phyloP scores from a whole-genome alignment of 371 early-diverging fungal species.

The Coemansia sp. region DNA sequence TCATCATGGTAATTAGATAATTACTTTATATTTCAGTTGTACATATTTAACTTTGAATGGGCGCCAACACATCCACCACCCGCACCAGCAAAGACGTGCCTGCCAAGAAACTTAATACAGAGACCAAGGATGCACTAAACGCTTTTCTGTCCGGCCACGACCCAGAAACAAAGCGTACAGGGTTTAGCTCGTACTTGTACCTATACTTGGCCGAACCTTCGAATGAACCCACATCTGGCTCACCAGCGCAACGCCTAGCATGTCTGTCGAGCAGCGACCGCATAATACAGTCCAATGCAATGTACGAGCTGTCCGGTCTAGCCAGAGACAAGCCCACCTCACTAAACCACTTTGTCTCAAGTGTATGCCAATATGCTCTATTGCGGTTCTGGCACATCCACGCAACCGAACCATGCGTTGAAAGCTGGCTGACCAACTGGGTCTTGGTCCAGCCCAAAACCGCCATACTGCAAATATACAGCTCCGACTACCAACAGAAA shows the following conservation, averaged over 20 bases:
- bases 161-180: neutral
- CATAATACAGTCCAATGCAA: slow-evolving; percentile 8
- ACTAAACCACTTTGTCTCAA: slow-evolving; percentile 7
- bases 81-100: neutral
- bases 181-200: neutral
- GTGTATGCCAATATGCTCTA: slow-evolving; percentile 13
- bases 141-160: neutral
- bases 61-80: neutral
- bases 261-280: slow-evolving; percentile 17
- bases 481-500: neutral
- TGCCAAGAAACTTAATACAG: neutral
- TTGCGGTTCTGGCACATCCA: slow-evolving; percentile 18
- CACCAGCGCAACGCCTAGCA: slow-evolving; percentile 9
- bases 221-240: neutral
- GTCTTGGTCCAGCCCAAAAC: slow-evolving; percentile 8
- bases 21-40: neutral
- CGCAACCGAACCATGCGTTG: neutral
- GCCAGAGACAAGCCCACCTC: neutral
- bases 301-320: slow-evolving; percentile 3
- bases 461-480: slow-evolving; percentile 6
- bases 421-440: slow-evolving; percentile 24
- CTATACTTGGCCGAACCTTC: slow-evolving; percentile 3
- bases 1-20: neutral
- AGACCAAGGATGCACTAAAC: neutral
- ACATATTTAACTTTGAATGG: neutral